These are phyloP conservation scores for Stevia rebaudiana DNA, from an alignment of 140 eudicot genomes.

Conservation along the genomic window DNA sequence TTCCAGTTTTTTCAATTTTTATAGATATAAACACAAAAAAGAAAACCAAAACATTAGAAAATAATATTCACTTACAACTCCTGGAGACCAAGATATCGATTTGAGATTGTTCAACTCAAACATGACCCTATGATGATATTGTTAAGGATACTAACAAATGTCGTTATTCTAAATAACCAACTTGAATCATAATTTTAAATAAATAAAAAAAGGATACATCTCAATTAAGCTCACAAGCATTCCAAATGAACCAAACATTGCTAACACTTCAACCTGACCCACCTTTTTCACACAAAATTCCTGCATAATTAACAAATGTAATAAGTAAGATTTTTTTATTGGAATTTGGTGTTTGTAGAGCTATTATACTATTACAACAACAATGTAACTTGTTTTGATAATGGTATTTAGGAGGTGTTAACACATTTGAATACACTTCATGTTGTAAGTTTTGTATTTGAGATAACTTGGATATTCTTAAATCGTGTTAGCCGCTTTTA, in stretches of 20 bases:
- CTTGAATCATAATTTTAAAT: too few species aligned
- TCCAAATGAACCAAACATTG: conserved; percentile 75
- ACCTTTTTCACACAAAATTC: conserved; percentile 72
- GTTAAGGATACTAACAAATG: conserved; percentile 23
- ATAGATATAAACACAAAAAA: not conserved
- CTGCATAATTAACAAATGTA: conserved; percentile 23
- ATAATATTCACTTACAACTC: conserved; percentile 47
- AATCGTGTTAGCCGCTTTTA: too few species aligned
- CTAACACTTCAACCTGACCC: conserved; percentile 62
- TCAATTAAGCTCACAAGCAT: conserved; percentile 50
- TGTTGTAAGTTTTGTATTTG: too few species aligned
- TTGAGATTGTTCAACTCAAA: conserved; percentile 51
- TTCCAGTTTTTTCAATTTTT: not conserved
- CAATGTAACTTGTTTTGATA: not conserved
- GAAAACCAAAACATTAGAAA: not conserved
- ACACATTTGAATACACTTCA: not conserved
- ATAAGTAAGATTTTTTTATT: not conserved
- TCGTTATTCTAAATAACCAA: not conserved
- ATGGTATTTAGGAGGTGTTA: not conserved
- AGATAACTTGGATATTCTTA: too few species aligned
- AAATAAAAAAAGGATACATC: conserved; percentile 62
- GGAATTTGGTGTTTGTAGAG: too few species aligned
- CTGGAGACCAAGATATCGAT: conserved; percentile 55
- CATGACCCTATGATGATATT: conserved; percentile 32
- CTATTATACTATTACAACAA: not conserved